A percentile compares a stretch with the other conserved stretches of the same genome.
Conservation (phyloP, 108 stramenopile species). For the Bacterosira constricta region DNA sequence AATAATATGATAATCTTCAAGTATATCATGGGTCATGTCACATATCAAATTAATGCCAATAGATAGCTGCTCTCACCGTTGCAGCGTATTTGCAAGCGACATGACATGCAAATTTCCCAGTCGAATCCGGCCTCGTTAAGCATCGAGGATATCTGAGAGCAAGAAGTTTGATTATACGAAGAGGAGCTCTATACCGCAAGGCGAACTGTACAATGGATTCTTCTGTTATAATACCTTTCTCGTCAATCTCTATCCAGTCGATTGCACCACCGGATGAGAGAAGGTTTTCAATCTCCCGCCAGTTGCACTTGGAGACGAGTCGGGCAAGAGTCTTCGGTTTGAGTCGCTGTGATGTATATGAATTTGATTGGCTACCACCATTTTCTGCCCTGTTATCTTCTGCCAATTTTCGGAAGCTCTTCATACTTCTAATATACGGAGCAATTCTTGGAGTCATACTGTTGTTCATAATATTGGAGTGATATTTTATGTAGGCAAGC, state of each 20-base stretch:
- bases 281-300: slow-evolving; percentile 22
- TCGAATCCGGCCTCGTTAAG: slow-evolving; percentile 31
- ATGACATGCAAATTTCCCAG: slow-evolving; percentile 37
- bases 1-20: no score
- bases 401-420: no score
- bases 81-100: slow-evolving; percentile 49
- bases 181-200: slow-evolving; percentile 25
- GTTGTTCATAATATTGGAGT: no score
- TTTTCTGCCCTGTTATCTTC: not conserved
- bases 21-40: no score
- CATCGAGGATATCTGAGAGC: slow-evolving; percentile 21
- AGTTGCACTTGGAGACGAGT: slow-evolving; percentile 23
- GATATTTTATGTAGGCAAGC: no score
- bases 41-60: no score
- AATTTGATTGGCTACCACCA: not conserved
- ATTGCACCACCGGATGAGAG: slow-evolving; percentile 1
- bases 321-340: slow-evolving; percentile 11
- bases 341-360: not conserved
- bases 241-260: slow-evolving; percentile 37
- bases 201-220: slow-evolving; percentile 42
- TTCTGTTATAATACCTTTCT: slow-evolving; percentile 8
- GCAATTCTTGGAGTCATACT: no score
- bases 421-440: no score
- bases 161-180: slow-evolving; percentile 19
- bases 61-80: no score